Base-by-base conservation (phyloP, 1,284 basidiomycete genomes). In the Sparassis latifolia region DNA sequence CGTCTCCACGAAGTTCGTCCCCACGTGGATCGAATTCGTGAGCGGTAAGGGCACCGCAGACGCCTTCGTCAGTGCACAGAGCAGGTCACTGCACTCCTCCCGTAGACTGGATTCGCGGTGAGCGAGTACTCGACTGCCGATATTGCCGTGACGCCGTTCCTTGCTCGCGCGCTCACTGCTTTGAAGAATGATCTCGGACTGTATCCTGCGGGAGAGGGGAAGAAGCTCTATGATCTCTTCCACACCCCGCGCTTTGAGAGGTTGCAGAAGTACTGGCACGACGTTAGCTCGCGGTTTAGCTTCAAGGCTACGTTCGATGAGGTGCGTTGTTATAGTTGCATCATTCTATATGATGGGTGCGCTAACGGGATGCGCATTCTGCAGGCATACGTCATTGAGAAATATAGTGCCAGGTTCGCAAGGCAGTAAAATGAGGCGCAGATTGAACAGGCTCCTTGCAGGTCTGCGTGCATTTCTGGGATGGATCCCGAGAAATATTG, bases 101-200 rank as follows among this genome's bases (percentile, higher is more conserved):
- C 66, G 0, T 46, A 58, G 2, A 48, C 51, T 0, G 64, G 62
- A 0, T 69, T 63, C 48, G 71, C 64, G 20, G 57, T 66, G 1
- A 71, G 69, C 2, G 61, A 66, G 32, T 71, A 61, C 47, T 78
- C 74, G 33, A 76, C 74, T 50, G 82, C 80, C 2, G 82, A 84
- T 52, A 73, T 73, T 9, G 75, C 77, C 0, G 59, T 79, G 12
- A 59, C 66, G 9, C 69, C 73, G 4, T 70, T 74, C 60, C n/a
- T 71, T 4, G 64, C 55, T 41, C 59, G 71, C 10, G 31, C 66
- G 31, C 51, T 58, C 20, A 3, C 67, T 10, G 29, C 53, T 41
- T 41, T 64, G 29, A 43, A 52, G 40, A 62, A 70, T 44, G 67
- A 69, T 10, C n/a, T 69, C 7, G 69, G 67, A 2, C 57, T 45